A percentile compares a stretch with the other conserved stretches of the same genome.
Conservation (phyloP, 768 basidiomycete species). For the Plicaturopsis crispa region DNA sequence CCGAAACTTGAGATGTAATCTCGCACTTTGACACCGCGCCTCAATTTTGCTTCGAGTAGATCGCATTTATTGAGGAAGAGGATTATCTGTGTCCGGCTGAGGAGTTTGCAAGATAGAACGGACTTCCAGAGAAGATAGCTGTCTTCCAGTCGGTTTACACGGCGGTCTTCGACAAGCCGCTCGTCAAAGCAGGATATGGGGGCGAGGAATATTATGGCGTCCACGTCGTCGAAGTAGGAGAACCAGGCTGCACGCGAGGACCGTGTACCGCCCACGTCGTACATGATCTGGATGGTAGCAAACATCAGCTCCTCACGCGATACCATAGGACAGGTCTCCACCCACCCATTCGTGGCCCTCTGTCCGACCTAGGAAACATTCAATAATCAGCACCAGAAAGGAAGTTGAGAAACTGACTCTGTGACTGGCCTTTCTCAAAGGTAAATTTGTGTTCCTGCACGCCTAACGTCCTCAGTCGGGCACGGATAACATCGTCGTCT, state of each 20-base stretch:
- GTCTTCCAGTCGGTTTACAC: constrained; percentile 71
- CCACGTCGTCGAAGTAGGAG: constrained; percentile 76
- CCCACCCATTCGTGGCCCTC: constrained; percentile 68
- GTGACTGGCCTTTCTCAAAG: constrained; percentile 51
- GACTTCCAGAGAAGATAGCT: constrained; percentile 70
- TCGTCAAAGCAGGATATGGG: constrained; percentile 80
- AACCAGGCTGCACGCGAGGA: constrained; percentile 73
- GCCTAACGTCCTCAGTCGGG: constrained; percentile 70
- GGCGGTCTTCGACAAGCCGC: constrained; percentile 59
- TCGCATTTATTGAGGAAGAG: constrained; percentile 66
- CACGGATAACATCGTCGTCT: constrained; percentile 73
- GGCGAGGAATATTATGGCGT: constrained; percentile 81
- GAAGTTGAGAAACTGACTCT: not conserved
- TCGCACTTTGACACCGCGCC: constrained; percentile 54
- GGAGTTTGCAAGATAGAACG: constrained; percentile 61
- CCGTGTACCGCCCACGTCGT: constrained; percentile 74
- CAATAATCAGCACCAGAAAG: no score
- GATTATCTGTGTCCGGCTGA: constrained; percentile 45
- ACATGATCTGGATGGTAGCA: no score
- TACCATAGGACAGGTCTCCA: no score
- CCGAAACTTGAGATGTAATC: constrained; percentile 71
- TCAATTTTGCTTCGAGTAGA: constrained; percentile 64
- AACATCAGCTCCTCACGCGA: no score
- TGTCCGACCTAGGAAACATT: constrained; percentile 44
- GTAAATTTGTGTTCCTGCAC: constrained; percentile 68